Evolutionary conservation across 768 basidiomycete genomes (phyloP).

Genomic region (Tulasnella sp.): DNA sequence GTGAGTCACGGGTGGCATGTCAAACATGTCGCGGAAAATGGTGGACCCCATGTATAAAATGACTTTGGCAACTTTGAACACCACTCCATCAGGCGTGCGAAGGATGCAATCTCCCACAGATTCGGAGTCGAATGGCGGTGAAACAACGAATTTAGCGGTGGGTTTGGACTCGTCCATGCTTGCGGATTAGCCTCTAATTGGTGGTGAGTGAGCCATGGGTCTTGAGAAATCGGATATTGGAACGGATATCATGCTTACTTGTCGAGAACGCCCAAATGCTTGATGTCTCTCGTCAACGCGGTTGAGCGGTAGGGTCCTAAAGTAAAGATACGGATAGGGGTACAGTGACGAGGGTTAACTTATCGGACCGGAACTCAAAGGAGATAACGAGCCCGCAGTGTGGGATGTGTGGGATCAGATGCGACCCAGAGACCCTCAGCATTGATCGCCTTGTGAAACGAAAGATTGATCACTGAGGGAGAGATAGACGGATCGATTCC

Average conservation of each 20-base stretch:
- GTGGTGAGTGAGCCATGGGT: neutral
- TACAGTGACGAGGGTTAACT: neutral
- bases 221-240: too few relatives aligned
- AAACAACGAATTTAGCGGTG: neutral
- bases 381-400: too few relatives aligned
- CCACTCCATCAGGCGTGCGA: constrained; percentile 56
- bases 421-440: too few relatives aligned
- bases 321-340: too few relatives aligned
- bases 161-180: neutral
- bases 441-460: too few relatives aligned
- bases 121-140: constrained; percentile 5
- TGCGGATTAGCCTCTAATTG: neutral
- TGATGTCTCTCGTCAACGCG: too few relatives aligned
- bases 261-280: too few relatives aligned
- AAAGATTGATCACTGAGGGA: too few relatives aligned
- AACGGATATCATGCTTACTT: too few relatives aligned
- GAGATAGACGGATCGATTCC: too few relatives aligned
- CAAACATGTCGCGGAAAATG: constrained; percentile 45
- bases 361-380: neutral
- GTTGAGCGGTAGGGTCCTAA: too few relatives aligned
- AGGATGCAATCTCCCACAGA: constrained; percentile 52
- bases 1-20: neutral
- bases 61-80: constrained; percentile 59
- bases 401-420: too few relatives aligned
- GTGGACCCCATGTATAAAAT: constrained; percentile 62